Evolutionary conservation across 2,329 filamentous ascomycete genomes (phyloP), one percentile per base, ranked within the genome.

Genomic region (Ophiostoma sp.): DNA sequence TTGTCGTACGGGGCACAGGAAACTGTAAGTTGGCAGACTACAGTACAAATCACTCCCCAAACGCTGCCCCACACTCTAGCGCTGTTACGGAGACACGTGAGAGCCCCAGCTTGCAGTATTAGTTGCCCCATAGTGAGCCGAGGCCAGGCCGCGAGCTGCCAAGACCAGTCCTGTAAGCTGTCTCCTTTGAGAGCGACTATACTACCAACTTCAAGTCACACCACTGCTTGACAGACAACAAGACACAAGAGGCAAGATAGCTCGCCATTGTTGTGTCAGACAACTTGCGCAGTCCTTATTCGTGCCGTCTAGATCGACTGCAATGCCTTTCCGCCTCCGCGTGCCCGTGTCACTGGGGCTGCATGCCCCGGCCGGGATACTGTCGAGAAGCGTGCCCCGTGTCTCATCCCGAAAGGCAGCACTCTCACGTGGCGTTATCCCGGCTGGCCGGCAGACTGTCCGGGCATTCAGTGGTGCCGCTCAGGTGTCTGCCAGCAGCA

Each of bases 401-500:
- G 60, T 39, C 35, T 23, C 62, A 20, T 65, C 20, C 15, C 62
- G 35, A 13, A 11, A 3, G 8, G 3, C 60, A 64, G 33, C 60
- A n/a, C 17, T 36, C 7, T 11, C 60, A 4, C 15, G 20, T 7
- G 0, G 4, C 35, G 5, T 52, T 5, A 27, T 36, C 1, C 33
- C 67, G 36, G 35, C 5, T 8, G 10, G 6, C 10, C 67, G 60
- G 41, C 69, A 36, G 69, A 20, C 44, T 4, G 20, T 48, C 20
- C 67, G 71, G 17, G 11, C 52, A 1, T 71, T 73, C 10, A 66
- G 68, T 31, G 27, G 48, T 57, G 70, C 68, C 10, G 72, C 74
- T 2, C 41, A 70, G 4, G 70, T 73, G 31, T 57, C 54, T 1
- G 39, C 23, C 27, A 70, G 68, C 27, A 60, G 67, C 11, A 31